Conservation (phyloP, 306 rosid genomes). For the Ochetophila trinervis region DNA sequence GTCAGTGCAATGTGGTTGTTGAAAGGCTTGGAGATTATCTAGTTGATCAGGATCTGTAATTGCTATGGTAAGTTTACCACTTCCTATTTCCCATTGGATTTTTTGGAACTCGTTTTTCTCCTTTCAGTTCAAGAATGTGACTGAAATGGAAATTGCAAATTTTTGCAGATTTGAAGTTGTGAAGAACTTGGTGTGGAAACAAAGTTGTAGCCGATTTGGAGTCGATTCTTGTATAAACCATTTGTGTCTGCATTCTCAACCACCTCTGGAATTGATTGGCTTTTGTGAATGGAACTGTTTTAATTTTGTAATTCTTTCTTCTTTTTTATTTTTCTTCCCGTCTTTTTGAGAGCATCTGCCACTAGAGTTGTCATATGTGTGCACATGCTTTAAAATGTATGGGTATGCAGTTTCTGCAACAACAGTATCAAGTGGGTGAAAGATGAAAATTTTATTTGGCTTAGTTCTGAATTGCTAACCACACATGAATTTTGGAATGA, state of each 20-base stretch:
- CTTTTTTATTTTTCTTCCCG: no score
- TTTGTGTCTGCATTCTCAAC: constrained; percentile 8
- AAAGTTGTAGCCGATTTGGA: constrained; percentile 17
- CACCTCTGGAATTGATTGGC: constrained; percentile 8
- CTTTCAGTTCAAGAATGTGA: no score
- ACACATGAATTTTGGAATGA: no score
- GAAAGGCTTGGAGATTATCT: constrained; percentile 95
- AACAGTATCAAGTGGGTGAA: background rate
- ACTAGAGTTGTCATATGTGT: background rate
- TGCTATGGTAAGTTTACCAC: constrained; percentile 7
- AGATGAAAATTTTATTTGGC: background rate
- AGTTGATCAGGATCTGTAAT: constrained; percentile 69
- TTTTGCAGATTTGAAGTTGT: background rate
- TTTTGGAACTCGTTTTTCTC: background rate
- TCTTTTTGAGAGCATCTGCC: background rate
- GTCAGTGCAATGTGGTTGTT: constrained; percentile 85
- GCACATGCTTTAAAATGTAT: no score
- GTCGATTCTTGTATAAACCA: constrained; percentile 17
- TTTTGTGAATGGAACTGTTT: constrained; percentile 18
- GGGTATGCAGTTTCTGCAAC: no score
- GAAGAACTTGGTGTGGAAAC: constrained; percentile 17
- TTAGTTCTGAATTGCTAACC: no score
- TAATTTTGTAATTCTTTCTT: background rate
- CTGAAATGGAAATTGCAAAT: background rate
- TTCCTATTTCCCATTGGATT: background rate